These are phyloP conservation scores for Ogataea wickerhamii DNA, from an alignment of 805 yeast genomes.

Conservation along the genomic window DNA sequence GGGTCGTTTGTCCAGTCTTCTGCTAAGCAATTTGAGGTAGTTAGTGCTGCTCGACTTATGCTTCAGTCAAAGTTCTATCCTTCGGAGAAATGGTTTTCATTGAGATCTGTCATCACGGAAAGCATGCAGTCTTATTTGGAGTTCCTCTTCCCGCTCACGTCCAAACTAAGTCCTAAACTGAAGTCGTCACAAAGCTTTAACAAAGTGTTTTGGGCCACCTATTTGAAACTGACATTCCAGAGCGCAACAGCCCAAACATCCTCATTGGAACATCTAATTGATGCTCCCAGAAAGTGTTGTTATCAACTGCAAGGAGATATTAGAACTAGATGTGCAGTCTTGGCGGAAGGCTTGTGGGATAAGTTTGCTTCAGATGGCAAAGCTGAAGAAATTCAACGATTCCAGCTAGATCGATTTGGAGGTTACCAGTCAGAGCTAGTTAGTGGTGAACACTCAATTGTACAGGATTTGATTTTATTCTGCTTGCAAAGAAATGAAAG, in stretches of 20 bases:
- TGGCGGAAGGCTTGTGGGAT: slow-evolving; percentile 69
- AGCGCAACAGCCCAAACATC: slow-evolving; percentile 66
- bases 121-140: slow-evolving; percentile 53
- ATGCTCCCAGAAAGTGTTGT: slow-evolving; percentile 71
- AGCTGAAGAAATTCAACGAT: slow-evolving; percentile 51
- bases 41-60: slow-evolving; percentile 42
- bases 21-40: slow-evolving; percentile 8
- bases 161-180: slow-evolving; percentile 47
- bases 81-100: slow-evolving; percentile 67
- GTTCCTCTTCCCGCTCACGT: slow-evolving; percentile 48
- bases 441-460: slow-evolving; percentile 51
- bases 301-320: slow-evolving; percentile 58
- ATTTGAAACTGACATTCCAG: slow-evolving; percentile 51
- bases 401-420: slow-evolving; percentile 59
- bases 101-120: slow-evolving; percentile 55
- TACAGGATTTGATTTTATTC: slow-evolving; percentile 62
- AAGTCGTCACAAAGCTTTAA: slow-evolving; percentile 52
- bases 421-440: slow-evolving; percentile 70
- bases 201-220: slow-evolving; percentile 65
- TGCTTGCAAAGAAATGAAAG: slow-evolving; percentile 62
- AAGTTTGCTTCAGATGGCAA: slow-evolving; percentile 61
- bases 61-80: slow-evolving; percentile 61
- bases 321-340: slow-evolving; percentile 52
- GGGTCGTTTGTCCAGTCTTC: slow-evolving; percentile 8
- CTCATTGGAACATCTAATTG: slow-evolving; percentile 64